phyloP scores from a whole-genome alignment of 164 flowering plant species.

The Chloranthus sessilifolius region DNA sequence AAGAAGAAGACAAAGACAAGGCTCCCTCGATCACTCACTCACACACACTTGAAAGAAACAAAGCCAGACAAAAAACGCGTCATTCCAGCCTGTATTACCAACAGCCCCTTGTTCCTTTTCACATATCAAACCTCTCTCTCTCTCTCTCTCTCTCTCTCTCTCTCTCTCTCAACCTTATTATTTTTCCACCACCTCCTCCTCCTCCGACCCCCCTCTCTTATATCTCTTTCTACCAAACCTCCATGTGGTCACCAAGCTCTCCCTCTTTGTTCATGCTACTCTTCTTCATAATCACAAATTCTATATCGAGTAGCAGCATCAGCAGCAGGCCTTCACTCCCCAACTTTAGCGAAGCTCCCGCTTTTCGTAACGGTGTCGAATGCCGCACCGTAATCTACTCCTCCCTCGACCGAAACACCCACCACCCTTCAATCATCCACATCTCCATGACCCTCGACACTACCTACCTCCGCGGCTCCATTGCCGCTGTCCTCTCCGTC shows the following conservation, averaged over 20 bases:
- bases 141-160: constrained; percentile 1
- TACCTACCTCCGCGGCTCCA: constrained; percentile 20
- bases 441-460: constrained; percentile 20
- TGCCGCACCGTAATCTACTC: constrained; percentile 8
- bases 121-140: neutral
- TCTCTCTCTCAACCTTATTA: neutral
- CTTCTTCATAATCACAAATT: neutral
- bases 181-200: neutral
- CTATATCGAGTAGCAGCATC: neutral
- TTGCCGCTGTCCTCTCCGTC: constrained; percentile 37
- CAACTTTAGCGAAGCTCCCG: constrained; percentile 17
- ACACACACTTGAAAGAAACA: too few species aligned
- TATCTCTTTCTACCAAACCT: neutral
- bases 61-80: neutral
- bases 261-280: neutral
- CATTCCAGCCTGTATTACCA: neutral
- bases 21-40: too few species aligned
- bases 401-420: neutral
- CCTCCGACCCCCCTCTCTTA: too few species aligned
- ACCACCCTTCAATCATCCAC: constrained; percentile 16
- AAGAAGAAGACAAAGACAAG: too few species aligned
- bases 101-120: neutral
- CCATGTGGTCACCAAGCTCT: neutral
- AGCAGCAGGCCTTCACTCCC: neutral
- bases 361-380: constrained; percentile 12